Conservation (phyloP, 2,329 filamentous ascomycete species). For the Alternaria triticina region DNA sequence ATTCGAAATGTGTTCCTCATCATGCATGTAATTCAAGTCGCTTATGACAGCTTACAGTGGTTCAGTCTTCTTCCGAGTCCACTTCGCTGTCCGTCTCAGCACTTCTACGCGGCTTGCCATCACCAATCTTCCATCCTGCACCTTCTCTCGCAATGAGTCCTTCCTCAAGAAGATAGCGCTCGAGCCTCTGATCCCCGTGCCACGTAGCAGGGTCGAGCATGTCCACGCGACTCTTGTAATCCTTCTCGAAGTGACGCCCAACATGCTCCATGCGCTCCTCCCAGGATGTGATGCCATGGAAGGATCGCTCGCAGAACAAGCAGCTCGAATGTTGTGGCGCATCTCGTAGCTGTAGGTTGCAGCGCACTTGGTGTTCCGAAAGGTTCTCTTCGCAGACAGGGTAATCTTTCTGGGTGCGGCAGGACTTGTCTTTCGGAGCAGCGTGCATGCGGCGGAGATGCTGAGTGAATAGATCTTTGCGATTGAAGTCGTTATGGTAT, state of each 20-base stretch:
- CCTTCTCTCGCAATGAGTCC: conserved; percentile 43
- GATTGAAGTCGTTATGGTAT: conserved; percentile 74
- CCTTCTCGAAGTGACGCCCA: conserved; percentile 75
- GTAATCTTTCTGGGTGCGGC: conserved; percentile 53
- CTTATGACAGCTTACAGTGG: not conserved
- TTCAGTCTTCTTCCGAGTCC: conserved; percentile 23
- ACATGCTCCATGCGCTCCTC: conserved; percentile 88
- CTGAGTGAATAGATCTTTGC: conserved; percentile 90
- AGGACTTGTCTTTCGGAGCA: conserved; percentile 47
- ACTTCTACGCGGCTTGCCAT: conserved; percentile 32
- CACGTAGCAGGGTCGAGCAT: conserved; percentile 30
- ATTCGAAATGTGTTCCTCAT: not conserved
- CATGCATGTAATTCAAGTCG: not conserved
- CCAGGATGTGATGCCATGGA: conserved; percentile 72
- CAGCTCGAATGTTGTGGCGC: conserved; percentile 68
- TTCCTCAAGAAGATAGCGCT: conserved; percentile 50
- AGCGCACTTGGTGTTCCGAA: conserved; percentile 62
- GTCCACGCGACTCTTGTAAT: conserved; percentile 35
- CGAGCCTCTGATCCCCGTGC: conserved; percentile 37
- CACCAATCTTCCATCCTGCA: conserved; percentile 43
- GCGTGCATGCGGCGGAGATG: conserved; percentile 87
- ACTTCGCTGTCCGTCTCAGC: conserved; percentile 9
- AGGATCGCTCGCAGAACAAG: conserved; percentile 68
- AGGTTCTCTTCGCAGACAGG: conserved; percentile 60
- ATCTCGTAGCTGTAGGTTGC: conserved; percentile 65